Evolutionary conservation across 352 stramenopile genomes (phyloP), one percentile per base, ranked within the genome.

Genomic region (Plasmopara halstedii): DNA sequence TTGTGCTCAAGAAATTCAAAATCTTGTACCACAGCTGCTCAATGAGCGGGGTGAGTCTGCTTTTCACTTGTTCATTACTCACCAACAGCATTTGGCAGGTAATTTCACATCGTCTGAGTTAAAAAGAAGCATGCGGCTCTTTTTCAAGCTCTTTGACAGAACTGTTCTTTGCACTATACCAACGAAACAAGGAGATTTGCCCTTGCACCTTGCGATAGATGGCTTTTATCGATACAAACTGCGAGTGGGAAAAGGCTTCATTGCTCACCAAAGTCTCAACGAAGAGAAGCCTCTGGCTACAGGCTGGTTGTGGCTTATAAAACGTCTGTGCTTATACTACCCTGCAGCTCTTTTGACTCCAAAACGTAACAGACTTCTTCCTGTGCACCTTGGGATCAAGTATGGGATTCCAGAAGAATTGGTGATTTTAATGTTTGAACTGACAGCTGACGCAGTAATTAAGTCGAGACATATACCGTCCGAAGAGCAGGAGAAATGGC

Each of bases 151-250:
- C 38, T 65, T 62, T 42, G 26, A 70, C 15, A 27, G 44, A 1
- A 4, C 13, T 4, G 21, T 23, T 23, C 31, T 82, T 7, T 83
- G 68, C 29, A 50, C 38, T 2, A 59, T 46, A 13, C n/a, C 53
- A 11, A 80, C 57, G 3, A 62, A 55, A n/a, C n/a, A 59, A 3
- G 70, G 71, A 15, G 61, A 83, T 42, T 34, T 83, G 11, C 61
- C 73, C 11, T 42, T 85, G 10, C 73, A 83, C 19, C 52, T 83
- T 4, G 69, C 70, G 2, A 64, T 83, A 51, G 56, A 72, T 40
- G 58, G 53, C 8, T 77, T 63, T 14, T 48, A 75, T 19, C 33
- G 57, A 9, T 13, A 22, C 2, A 70, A 72, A 21, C 49, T 56
- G 33, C 36, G 32, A 54, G 10, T 14, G 14, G 35, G 4, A 0